Evolutionary conservation across 2,329 filamentous ascomycete genomes (phyloP).

Genomic region (Aspergillus novoparasiticus): DNA sequence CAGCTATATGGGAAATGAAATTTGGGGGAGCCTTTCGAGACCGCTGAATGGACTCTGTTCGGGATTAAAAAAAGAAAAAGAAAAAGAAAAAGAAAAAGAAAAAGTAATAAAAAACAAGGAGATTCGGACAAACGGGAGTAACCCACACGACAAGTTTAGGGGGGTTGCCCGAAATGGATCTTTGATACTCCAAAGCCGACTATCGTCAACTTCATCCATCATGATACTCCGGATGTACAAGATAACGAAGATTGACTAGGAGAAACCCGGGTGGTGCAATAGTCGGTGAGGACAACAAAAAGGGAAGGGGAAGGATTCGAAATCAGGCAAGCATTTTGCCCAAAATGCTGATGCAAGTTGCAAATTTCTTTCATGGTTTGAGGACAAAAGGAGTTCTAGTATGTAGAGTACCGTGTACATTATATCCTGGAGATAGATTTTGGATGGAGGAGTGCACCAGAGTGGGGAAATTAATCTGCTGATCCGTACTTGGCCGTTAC

Average conservation of each 20-base stretch:
- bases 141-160: not conserved
- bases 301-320: not conserved
- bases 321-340: conserved; percentile 1
- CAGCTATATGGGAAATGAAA: not conserved
- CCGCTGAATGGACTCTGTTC: not conserved
- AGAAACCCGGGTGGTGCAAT: not conserved
- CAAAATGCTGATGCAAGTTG: conserved; percentile 3
- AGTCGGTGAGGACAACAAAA: conserved; percentile 9
- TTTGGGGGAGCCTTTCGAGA: not conserved
- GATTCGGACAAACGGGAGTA: not conserved
- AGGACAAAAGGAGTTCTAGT: conserved; percentile 18
- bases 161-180: not conserved
- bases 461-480: conserved; percentile 23
- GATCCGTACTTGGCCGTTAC: conserved; percentile 15
- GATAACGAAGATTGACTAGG: not conserved
- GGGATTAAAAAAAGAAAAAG: not conserved
- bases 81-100: too few species aligned
- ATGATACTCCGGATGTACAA: not conserved
- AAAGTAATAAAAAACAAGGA: not conserved
- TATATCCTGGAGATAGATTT: conserved; percentile 24
- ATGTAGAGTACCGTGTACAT: conserved; percentile 29
- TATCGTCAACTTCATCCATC: not conserved
- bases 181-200: not conserved
- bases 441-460: conserved; percentile 16
- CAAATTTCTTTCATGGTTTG: conserved; percentile 5